Conservation (phyloP, 106 monocot genomes). For the Dendrobium nobile region DNA sequence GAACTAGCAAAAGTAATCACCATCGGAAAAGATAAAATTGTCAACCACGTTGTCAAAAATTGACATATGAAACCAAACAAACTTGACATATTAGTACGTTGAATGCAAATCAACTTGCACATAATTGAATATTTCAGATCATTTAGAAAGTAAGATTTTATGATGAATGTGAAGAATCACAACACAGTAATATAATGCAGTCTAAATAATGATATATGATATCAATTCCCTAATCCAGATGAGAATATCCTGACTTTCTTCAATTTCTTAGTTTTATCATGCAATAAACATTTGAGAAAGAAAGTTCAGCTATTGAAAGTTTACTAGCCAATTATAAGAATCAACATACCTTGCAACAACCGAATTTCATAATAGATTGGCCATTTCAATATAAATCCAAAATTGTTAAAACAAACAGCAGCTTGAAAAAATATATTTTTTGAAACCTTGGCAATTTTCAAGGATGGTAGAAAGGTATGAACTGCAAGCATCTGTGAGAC, state of each 20-base stretch:
- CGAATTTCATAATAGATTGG: neutral
- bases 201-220: neutral
- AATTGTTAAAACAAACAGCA: neutral
- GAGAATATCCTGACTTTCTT: neutral
- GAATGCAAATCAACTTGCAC: neutral
- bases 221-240: neutral
- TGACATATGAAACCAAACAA: neutral
- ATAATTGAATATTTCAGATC: neutral
- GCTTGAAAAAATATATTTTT: neutral
- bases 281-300: neutral
- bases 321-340: neutral
- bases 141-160: neutral
- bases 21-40: neutral
- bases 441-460: conserved; percentile 77
- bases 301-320: neutral
- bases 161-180: neutral
- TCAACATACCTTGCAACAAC: neutral
- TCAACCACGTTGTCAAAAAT: neutral
- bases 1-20: neutral
- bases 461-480: conserved; percentile 82
- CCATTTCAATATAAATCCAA: neutral
- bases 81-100: neutral
- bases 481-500: conserved; percentile 91
- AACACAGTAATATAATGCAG: neutral
- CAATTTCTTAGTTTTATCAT: neutral